phyloP scores from a whole-genome alignment of 2,329 filamentous ascomycete genomes.

The Metarhizium brunneum region DNA sequence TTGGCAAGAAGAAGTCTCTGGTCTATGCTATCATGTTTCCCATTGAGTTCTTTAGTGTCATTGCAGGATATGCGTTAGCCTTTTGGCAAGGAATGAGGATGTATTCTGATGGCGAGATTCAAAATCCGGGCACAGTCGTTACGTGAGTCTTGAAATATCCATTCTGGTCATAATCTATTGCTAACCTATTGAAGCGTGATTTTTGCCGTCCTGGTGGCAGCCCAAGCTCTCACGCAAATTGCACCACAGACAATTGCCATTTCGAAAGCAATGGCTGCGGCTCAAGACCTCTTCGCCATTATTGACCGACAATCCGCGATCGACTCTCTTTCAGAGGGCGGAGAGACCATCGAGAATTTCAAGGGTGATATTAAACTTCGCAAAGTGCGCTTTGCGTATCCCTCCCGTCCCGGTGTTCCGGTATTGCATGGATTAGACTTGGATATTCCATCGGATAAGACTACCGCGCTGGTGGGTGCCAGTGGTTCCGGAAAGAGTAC shows the following conservation, averaged over 20 bases:
- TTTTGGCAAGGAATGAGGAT: slow-evolving; percentile 44
- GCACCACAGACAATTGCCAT: slow-evolving; percentile 36
- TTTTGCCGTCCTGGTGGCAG: slow-evolving; percentile 36
- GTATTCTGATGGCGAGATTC: slow-evolving; percentile 34
- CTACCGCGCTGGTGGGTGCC: slow-evolving; percentile 46
- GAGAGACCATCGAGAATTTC: slow-evolving; percentile 19
- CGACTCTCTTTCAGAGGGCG: slow-evolving; percentile 31
- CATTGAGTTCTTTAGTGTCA: slow-evolving; percentile 37
- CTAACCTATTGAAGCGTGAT: slow-evolving; percentile 27
- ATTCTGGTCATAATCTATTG: slow-evolving; percentile 23
- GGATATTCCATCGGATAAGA: slow-evolving; percentile 33
- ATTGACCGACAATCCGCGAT: slow-evolving; percentile 36
- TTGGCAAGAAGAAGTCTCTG: slow-evolving; percentile 34
- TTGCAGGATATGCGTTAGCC: slow-evolving; percentile 35
- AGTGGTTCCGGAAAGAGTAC: slow-evolving; percentile 52
- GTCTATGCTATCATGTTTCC: slow-evolving; percentile 34
- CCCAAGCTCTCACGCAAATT: slow-evolving; percentile 35
- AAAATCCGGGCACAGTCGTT: slow-evolving; percentile 34
- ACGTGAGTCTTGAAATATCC: slow-evolving; percentile 23
- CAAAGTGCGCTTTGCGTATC: slow-evolving; percentile 45
- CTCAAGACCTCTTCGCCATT: slow-evolving; percentile 35
- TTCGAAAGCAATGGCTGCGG: slow-evolving; percentile 36
- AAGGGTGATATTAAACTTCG: slow-evolving; percentile 37
- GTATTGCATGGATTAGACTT: slow-evolving; percentile 34
- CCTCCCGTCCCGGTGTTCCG: slow-evolving; percentile 40